These are phyloP conservation scores for Raphanus sativus DNA, from an alignment of 345 rosid genomes.

Conservation along the genomic window DNA sequence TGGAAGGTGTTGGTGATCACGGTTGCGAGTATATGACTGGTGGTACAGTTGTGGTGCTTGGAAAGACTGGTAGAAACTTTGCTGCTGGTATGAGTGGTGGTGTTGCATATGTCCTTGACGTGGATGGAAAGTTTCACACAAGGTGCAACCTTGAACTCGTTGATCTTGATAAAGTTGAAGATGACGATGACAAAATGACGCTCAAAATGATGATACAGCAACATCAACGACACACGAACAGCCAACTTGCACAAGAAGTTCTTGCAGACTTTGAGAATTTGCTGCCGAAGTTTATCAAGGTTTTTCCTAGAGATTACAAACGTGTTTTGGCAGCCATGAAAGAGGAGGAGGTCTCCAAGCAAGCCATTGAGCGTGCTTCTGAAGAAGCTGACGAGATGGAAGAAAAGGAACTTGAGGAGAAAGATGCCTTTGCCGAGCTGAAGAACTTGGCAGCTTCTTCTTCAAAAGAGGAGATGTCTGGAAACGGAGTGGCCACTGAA, in stretches of 20 bases:
- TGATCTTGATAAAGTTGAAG: conserved; percentile 94
- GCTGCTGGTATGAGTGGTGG: conserved; percentile 99
- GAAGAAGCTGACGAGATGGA: conserved; percentile 61
- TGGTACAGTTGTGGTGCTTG: conserved; percentile 92
- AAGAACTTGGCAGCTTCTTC: conserved; percentile 80
- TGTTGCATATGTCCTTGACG: conserved; percentile 86
- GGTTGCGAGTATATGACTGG: conserved; percentile 99
- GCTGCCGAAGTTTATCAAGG: conserved; percentile 81
- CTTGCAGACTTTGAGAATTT: conserved; percentile 76
- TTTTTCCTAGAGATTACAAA: conserved; percentile 96
- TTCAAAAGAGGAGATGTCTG: conserved; percentile 41
- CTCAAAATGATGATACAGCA: conserved; percentile 97
- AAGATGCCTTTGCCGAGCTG: conserved; percentile 88
- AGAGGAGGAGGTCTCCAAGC: conserved; percentile 49
- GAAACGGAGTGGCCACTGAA: conserved; percentile 47
- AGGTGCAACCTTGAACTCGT: conserved; percentile 90
- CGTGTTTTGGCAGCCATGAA: conserved; percentile 81
- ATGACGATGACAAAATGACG: conserved; percentile 81
- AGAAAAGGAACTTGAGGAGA: conserved; percentile 52
- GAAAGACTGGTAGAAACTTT: conserved; percentile 96
- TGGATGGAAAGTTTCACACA: conserved; percentile 72
- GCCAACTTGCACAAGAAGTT: conserved; percentile 82
- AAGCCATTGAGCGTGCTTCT: conserved; percentile 39
- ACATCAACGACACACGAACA: conserved; percentile 88
- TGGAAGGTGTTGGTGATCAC: conserved; percentile 99